A percentile compares a stretch with the other conserved stretches of the same genome.
These are phyloP conservation scores for Hordeum marinum DNA, from an alignment of 176 grass and related monocot species.

Conservation along the genomic window DNA sequence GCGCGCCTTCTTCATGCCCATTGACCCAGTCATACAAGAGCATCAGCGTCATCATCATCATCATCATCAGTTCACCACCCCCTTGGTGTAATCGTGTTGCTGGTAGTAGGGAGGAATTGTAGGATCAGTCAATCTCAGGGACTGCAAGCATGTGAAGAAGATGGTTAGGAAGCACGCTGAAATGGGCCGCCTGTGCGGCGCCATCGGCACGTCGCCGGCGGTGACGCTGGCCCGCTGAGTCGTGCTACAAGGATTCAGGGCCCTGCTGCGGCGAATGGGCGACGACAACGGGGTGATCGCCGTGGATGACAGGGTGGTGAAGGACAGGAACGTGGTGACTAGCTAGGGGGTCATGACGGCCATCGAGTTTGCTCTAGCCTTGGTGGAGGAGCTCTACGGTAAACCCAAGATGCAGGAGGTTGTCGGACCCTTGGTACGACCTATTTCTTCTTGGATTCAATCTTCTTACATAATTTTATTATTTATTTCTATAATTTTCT, in stretches of 20 bases:
- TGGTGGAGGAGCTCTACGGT: constrained; percentile 48
- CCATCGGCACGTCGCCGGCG: constrained; percentile 58
- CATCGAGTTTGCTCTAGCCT: constrained; percentile 46
- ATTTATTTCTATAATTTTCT: background rate
- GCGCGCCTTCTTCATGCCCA: background rate
- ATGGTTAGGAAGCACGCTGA: constrained; percentile 70
- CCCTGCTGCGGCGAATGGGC: constrained; percentile 41
- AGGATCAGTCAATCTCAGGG: constrained; percentile 56
- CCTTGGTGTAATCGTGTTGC: too few relatives aligned
- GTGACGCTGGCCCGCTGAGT: constrained; percentile 61
- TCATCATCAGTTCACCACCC: too few relatives aligned
- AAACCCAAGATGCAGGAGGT: constrained; percentile 46
- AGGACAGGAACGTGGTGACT: constrained; percentile 48
- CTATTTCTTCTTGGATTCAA: background rate
- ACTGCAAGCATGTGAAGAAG: constrained; percentile 50
- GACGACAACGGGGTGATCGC: constrained; percentile 35
- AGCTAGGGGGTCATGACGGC: constrained; percentile 52
- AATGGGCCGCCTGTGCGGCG: constrained; percentile 48
- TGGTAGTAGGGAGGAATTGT: constrained; percentile 49
- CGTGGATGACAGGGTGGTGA: constrained; percentile 46
- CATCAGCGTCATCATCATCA: too few relatives aligned
- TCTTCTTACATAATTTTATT: background rate
- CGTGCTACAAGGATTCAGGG: constrained; percentile 71
- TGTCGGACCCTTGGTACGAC: constrained; percentile 43
- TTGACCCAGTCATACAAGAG: background rate